Evolutionary conservation across 1,139 yeast species (phyloP).

Genomic region (Blastobotrys raffinosifermentans): DNA sequence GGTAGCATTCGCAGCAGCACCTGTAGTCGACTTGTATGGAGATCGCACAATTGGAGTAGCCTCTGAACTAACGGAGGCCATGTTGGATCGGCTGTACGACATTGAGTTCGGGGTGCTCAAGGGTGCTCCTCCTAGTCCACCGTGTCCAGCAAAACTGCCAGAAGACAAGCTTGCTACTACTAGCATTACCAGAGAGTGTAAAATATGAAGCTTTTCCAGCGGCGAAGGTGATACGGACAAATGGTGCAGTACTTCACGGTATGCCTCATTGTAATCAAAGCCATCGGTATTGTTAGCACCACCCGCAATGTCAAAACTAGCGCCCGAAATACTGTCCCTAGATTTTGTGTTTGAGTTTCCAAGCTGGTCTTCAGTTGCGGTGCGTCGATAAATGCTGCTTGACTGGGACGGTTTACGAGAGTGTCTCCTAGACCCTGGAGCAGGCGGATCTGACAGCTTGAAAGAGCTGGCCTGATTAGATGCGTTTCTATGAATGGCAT

Average conservation of each 20-base stretch:
- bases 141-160: slow-evolving; percentile 7
- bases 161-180: slow-evolving; percentile 26
- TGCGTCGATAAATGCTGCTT: background rate
- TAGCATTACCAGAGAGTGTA: slow-evolving; percentile 28
- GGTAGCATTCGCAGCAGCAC: background rate
- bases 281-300: background rate
- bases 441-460: slow-evolving; percentile 19
- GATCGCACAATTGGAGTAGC: slow-evolving; percentile 11
- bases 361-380: too few relatives aligned
- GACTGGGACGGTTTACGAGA: slow-evolving; percentile 3
- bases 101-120: slow-evolving; percentile 20
- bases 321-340: slow-evolving; percentile 5
- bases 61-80: slow-evolving; percentile 22
- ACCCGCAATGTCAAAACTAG: background rate
- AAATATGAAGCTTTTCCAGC: slow-evolving; percentile 24
- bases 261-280: slow-evolving; percentile 28
- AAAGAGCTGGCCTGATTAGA: slow-evolving; percentile 11
- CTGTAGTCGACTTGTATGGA: slow-evolving; percentile 3
- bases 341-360: slow-evolving; percentile 4
- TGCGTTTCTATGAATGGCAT: slow-evolving; percentile 17
- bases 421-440: slow-evolving; percentile 2
- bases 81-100: slow-evolving; percentile 20
- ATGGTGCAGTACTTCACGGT: slow-evolving; percentile 21
- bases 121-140: background rate
- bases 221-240: slow-evolving; percentile 30